These are phyloP conservation scores for Hypoxylon sp. DNA, from an alignment of 2,329 filamentous ascomycete genomes.

Conservation along the genomic window DNA sequence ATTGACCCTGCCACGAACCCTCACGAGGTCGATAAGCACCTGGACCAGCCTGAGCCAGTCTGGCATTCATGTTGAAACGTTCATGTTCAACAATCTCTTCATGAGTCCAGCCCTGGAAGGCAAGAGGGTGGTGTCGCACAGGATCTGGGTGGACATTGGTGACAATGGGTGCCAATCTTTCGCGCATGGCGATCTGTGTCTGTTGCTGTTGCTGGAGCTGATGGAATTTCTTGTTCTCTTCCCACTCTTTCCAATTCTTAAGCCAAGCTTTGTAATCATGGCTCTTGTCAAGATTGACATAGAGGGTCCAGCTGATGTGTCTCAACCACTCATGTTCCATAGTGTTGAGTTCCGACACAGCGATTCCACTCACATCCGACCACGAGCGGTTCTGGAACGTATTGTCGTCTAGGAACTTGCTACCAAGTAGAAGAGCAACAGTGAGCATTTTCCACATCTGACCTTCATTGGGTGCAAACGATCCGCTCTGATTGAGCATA, in stretches of 20 bases:
- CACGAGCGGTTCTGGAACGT: conserved; percentile 98
- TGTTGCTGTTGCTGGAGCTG: conserved; percentile 49
- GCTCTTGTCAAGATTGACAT: conserved; percentile 83
- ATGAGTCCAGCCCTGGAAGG: conserved; percentile 62
- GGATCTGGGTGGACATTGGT: conserved; percentile 61
- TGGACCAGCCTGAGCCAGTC: conserved; percentile 47
- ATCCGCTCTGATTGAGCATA: conserved; percentile 70
- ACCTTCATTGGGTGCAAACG: conserved; percentile 71
- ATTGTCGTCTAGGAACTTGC: conserved; percentile 97
- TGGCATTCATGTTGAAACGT: conserved; percentile 59
- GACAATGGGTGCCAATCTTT: conserved; percentile 63
- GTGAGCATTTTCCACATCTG: conserved; percentile 91
- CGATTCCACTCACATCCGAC: conserved; percentile 93
- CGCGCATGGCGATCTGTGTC: conserved; percentile 60
- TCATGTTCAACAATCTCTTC: conserved; percentile 69
- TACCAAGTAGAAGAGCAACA: conserved; percentile 85
- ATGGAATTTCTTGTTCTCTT: conserved; percentile 63
- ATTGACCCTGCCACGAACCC: conserved; percentile 57
- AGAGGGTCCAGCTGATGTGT: conserved; percentile 85
- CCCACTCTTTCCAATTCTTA: conserved; percentile 70
- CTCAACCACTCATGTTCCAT: conserved; percentile 90
- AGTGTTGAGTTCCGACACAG: conserved; percentile 83
- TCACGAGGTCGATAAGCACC: conserved; percentile 60
- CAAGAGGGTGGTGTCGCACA: conserved; percentile 52
- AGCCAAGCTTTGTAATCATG: conserved; percentile 77